Evolutionary conservation across 2,329 filamentous ascomycete species (phyloP).

Genomic region (Beauveria medogensis): DNA sequence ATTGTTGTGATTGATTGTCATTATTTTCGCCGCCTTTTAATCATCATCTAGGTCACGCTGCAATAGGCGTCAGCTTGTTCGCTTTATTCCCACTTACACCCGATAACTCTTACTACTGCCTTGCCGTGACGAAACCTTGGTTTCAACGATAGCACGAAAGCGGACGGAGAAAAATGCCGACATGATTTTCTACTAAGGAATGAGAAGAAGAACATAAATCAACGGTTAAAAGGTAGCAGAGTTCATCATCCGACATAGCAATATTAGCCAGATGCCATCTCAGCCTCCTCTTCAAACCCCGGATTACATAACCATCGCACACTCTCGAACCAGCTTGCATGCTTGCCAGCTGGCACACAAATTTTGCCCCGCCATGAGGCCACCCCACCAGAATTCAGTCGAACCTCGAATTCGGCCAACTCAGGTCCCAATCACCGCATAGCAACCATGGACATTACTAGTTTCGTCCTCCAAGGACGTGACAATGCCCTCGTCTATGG

Average conservation of each 20-base stretch:
- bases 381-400: conserved; percentile 11
- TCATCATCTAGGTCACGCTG: neutral
- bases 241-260: too few relatives aligned
- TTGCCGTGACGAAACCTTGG: neutral
- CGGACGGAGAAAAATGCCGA: too few relatives aligned
- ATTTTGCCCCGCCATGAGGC: conserved; percentile 13
- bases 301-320: conserved; percentile 7
- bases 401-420: neutral
- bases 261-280: neutral
- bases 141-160: too few relatives aligned
- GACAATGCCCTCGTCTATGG: conserved; percentile 80
- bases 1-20: neutral
- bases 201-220: too few relatives aligned
- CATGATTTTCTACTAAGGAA: too few relatives aligned
- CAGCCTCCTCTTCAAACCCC: neutral
- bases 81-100: neutral
- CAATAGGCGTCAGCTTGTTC: neutral
- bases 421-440: neutral
- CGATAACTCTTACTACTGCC: neutral
- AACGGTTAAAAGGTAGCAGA: too few relatives aligned
- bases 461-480: conserved; percentile 68
- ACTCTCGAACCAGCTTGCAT: neutral
- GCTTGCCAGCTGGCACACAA: conserved; percentile 4
- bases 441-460: conserved; percentile 75
- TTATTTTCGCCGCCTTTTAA: neutral